Evolutionary conservation across 345 rosid genomes (phyloP).

Genomic region (Eucalyptus erythrocorys): DNA sequence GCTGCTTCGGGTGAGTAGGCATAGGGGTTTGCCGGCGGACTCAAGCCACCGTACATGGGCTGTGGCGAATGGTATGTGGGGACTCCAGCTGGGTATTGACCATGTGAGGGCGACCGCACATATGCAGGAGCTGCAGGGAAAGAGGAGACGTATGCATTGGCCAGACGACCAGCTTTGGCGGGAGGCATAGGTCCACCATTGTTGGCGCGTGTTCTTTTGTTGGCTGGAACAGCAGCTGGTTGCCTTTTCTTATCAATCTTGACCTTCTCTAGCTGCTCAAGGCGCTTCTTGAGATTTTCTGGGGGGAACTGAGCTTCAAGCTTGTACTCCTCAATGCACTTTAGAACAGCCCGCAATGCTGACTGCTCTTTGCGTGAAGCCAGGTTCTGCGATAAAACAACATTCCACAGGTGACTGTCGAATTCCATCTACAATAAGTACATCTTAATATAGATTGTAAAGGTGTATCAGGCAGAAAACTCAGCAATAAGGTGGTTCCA

Average conservation of each 20-base stretch:
- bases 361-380: constrained; percentile 94
- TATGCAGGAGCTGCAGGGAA: constrained; percentile 66
- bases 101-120: constrained; percentile 78
- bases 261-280: constrained; percentile 92
- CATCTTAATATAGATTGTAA: neutral
- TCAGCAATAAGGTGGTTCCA: neutral
- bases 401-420: neutral
- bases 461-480: neutral
- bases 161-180: constrained; percentile 93
- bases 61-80: constrained; percentile 71
- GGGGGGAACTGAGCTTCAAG: constrained; percentile 76
- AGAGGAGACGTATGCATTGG: constrained; percentile 90
- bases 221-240: constrained; percentile 76
- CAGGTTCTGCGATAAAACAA: constrained; percentile 32
- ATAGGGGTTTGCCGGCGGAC: constrained; percentile 40
- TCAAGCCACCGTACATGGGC: constrained; percentile 42
- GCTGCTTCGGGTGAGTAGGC: constrained; percentile 58
- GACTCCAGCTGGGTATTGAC: constrained; percentile 51
- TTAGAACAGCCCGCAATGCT: constrained; percentile 79
- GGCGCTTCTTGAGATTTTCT: constrained; percentile 93
- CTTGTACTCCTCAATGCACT: constrained; percentile 98
- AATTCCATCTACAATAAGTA: neutral
- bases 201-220: constrained; percentile 85
- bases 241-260: constrained; percentile 93
- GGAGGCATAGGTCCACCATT: constrained; percentile 98